phyloP scores from a whole-genome alignment of 1,139 yeast species.

The Scheffersomyces illinoinensis region DNA sequence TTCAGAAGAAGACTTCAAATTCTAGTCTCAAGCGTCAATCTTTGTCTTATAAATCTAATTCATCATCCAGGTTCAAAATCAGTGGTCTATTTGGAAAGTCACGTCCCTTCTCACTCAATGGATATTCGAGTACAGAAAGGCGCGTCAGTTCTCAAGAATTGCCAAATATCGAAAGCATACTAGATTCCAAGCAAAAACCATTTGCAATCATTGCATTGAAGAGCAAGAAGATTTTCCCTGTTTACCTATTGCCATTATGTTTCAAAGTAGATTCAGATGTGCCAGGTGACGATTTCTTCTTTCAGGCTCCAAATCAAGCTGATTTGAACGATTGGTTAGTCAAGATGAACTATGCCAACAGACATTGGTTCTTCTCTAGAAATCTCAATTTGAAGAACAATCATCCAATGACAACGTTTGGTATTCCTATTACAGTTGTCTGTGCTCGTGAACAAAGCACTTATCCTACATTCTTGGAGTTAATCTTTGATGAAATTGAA shows the following conservation, averaged over 20 bases:
- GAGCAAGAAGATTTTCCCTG: conserved; percentile 53
- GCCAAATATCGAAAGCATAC: conserved; percentile 50
- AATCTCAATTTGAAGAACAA: conserved; percentile 32
- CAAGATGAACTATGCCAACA: conserved; percentile 46
- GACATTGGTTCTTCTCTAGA: conserved; percentile 58
- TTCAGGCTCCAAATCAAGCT: conserved; percentile 66
- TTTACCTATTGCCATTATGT: conserved; percentile 50
- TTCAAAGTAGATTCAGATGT: conserved; percentile 63
- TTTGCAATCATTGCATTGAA: conserved; percentile 56
- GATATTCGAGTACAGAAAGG: conserved; percentile 38
- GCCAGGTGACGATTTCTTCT: conserved; percentile 55
- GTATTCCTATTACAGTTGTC: conserved; percentile 79
- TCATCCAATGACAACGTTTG: conserved; percentile 61
- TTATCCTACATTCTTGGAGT: conserved; percentile 67
- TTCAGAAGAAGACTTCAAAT: conserved; percentile 34
- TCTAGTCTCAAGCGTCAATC: conserved; percentile 43
- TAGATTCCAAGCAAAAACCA: conserved; percentile 56
- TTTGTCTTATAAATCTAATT: conserved; percentile 37
- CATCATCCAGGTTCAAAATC: conserved; percentile 43
- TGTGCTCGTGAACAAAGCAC: conserved; percentile 67
- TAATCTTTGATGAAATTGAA: conserved; percentile 74
- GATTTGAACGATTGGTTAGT: conserved; percentile 81
- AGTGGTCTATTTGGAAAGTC: conserved; percentile 45
- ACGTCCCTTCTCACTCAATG: conserved; percentile 35
- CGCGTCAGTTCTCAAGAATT: conserved; percentile 55